Conservation (phyloP, 805 yeast genomes). For the Starmerella bombicola region DNA sequence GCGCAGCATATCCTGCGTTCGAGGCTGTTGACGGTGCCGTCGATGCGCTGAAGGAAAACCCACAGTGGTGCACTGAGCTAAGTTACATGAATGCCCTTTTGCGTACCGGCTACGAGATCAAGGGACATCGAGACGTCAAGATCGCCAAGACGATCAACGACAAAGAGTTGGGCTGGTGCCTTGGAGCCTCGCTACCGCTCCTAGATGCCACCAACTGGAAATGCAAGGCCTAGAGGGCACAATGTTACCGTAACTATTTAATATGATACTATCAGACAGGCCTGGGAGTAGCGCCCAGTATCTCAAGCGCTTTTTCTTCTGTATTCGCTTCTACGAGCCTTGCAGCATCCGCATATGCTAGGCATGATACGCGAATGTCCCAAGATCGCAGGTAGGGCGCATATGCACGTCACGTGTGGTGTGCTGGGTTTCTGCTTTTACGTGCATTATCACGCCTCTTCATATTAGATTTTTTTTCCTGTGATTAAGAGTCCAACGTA, state of each 20-base stretch:
- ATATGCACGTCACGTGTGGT: conserved; percentile 1
- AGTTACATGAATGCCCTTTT: conserved; percentile 80
- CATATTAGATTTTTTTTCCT: not conserved
- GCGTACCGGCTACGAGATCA: conserved; percentile 95
- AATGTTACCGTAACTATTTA: no score
- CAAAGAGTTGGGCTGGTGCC: conserved; percentile 96
- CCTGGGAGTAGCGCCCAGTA: no score
- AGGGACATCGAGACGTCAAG: conserved; percentile 73
- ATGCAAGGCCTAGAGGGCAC: not conserved
- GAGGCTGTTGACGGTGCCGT: conserved; percentile 57
- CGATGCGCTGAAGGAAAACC: conserved; percentile 56
- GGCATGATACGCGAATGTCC: no score
- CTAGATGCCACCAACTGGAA: conserved; percentile 35
- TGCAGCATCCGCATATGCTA: no score
- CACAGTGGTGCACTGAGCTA: conserved; percentile 89
- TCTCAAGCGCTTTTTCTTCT: no score
- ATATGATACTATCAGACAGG: no score
- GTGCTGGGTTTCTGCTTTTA: not conserved
- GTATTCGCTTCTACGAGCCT: no score
- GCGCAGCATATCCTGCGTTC: conserved; percentile 58
- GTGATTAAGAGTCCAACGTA: conserved; percentile 1
- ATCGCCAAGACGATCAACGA: conserved; percentile 82
- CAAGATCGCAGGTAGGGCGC: no score
- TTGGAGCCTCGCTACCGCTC: conserved; percentile 92
- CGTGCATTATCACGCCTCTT: not conserved